Evolutionary conservation across 192 early-diverging fungal species (phyloP), one percentile per base, ranked within the genome.

Genomic region (Coemansia reversa): DNA sequence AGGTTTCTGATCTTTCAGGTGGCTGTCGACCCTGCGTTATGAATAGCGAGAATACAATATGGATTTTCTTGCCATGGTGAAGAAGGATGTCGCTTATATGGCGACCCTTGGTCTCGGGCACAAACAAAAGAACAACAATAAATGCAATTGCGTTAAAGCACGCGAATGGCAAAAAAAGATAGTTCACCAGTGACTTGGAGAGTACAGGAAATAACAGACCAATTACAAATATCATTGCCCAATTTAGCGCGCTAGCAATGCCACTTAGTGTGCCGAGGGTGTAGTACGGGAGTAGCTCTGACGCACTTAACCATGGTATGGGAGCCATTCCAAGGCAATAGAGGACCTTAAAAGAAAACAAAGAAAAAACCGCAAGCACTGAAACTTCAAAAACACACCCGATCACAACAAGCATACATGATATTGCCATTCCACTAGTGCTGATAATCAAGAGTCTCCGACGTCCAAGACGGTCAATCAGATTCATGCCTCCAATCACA

Each of bases 81-180:
- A 28, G 51, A 5, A 81, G 62, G 3, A 88, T 74, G n/a, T 90
- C 87, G 28, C 88, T 86, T 19, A 90, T 74, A 20, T 82, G 85
- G 62, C 83, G 72, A 25, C 90, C 89, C 69, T 87, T 89, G 7
- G 91, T 93, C 84, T 94, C 93, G 3, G 91, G 92, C 2, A 95
- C 80, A 60, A 84, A 86, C 51, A 83, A 59, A n/a, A 82, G 65
- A 4, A 89, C 81, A 52, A 91, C 90, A 6, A 83, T 16, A 60
- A 87, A 84, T 14, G 84, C 86, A 18, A 74, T 45, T 39, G 81
- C 67, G 25, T 87, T 86, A 51, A 92, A 58, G 1, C 70, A 66
- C 1, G 84, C 81, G 73, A 92, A 94, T 51, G 90, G 76, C 28
- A 88, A 65, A 42, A 89, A 89, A 16, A 79, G 59, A 35, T 65